Conservation (phyloP, 768 basidiomycete genomes). For the Phylloporus sp. region DNA sequence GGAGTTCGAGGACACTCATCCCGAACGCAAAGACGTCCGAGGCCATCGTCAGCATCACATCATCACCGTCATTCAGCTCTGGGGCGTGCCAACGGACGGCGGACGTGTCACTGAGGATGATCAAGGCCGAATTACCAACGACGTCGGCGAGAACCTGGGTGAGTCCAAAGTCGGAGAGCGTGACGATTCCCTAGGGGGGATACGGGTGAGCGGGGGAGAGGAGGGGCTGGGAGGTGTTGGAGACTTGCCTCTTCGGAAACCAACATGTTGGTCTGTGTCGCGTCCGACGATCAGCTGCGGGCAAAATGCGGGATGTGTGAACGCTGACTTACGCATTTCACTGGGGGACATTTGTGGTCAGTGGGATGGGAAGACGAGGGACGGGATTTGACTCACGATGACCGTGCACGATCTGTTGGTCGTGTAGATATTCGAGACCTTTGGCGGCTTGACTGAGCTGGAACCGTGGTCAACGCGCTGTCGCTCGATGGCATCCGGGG, state of each 20-base stretch:
- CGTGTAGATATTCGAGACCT: slow-evolving; percentile 56
- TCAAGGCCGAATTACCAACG: slow-evolving; percentile 42
- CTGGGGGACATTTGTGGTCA: slow-evolving; percentile 28
- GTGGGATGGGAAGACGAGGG: background rate
- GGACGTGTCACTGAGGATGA: slow-evolving; percentile 42
- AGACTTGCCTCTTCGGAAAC: slow-evolving; percentile 42
- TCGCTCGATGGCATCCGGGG: background rate
- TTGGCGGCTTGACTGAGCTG: slow-evolving; percentile 51
- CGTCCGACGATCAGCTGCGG: slow-evolving; percentile 2
- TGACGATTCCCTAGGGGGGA: slow-evolving; percentile 41
- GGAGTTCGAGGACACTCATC: slow-evolving; percentile 56
- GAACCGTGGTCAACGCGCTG: background rate
- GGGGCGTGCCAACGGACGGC: slow-evolving; percentile 60
- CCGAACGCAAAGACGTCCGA: slow-evolving; percentile 56
- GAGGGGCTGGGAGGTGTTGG: background rate
- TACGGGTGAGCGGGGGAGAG: background rate
- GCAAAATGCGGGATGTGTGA: background rate
- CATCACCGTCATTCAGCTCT: slow-evolving; percentile 46
- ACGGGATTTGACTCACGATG: slow-evolving; percentile 41
- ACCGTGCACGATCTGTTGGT: slow-evolving; percentile 49
- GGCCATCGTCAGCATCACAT: slow-evolving; percentile 38
- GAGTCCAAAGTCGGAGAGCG: slow-evolving; percentile 62
- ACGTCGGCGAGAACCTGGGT: slow-evolving; percentile 57
- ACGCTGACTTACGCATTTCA: slow-evolving; percentile 51
- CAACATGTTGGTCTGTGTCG: slow-evolving; percentile 49